These are phyloP conservation scores for Penicillium sp. DNA, from an alignment of 2,329 filamentous ascomycete genomes.

Conservation along the genomic window DNA sequence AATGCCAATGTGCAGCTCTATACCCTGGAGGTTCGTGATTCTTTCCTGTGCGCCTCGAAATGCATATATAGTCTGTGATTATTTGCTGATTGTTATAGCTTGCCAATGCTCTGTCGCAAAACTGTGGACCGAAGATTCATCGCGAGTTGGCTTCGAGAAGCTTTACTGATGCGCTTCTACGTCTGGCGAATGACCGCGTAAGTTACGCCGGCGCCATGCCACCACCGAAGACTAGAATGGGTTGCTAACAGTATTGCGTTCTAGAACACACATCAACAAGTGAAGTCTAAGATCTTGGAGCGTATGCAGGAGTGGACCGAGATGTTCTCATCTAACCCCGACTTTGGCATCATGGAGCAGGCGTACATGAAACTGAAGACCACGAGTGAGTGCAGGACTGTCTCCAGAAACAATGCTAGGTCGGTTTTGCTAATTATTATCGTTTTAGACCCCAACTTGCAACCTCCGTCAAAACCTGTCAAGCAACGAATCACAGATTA, in stretches of 20 bases:
- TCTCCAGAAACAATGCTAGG: too few relatives aligned
- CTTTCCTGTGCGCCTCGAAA: not conserved
- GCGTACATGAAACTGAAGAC: conserved; percentile 83
- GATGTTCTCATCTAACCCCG: conserved; percentile 84
- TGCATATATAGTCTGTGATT: not conserved
- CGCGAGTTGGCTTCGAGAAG: conserved; percentile 84
- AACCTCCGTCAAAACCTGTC: conserved; percentile 84
- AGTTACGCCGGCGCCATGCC: conserved; percentile 8
- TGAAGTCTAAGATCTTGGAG: conserved; percentile 95
- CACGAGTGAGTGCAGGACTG: conserved; percentile 47
- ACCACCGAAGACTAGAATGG: too few relatives aligned
- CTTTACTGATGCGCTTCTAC: conserved; percentile 88
- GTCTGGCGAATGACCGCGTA: conserved; percentile 78
- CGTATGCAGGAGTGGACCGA: conserved; percentile 94
- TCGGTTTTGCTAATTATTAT: conserved; percentile 1
- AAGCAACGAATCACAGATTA: conserved; percentile 86
- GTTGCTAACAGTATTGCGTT: not conserved
- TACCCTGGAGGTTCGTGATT: conserved; percentile 66
- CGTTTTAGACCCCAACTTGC: conserved; percentile 73
- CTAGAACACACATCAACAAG: conserved; percentile 85
- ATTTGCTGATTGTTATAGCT: conserved; percentile 50
- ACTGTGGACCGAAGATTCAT: conserved; percentile 81
- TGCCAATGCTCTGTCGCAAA: conserved; percentile 84
- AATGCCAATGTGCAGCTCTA: conserved; percentile 97
- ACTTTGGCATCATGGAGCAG: conserved; percentile 95